These are phyloP conservation scores for Pseudisothecium myosuroides DNA, from an alignment of 225 moss, liverwort and hornwort genomes.

Conservation along the genomic window DNA sequence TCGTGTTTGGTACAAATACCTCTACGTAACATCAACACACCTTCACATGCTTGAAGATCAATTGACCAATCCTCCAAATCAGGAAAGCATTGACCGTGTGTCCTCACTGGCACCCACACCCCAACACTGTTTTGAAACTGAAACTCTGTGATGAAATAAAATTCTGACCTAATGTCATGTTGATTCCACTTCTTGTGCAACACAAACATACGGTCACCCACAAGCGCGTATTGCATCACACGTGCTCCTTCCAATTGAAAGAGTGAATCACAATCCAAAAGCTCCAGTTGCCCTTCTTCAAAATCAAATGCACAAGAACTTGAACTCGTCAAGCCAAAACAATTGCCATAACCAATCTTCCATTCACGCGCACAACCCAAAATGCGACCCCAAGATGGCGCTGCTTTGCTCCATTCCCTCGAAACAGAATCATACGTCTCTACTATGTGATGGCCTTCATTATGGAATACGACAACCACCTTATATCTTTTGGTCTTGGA, in stretches of 20 bases:
- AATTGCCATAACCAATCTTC: background rate
- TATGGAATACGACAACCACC: background rate
- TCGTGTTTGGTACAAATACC: background rate
- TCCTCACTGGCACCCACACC: background rate
- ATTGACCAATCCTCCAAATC: accelerated
- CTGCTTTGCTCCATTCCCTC: background rate
- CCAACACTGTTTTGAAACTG: background rate
- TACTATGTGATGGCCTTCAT: no score
- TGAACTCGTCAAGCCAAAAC: background rate
- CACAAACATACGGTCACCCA: background rate
- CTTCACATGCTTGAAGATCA: background rate
- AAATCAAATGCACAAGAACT: background rate
- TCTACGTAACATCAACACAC: background rate
- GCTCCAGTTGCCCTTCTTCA: background rate
- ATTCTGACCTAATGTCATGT: no score
- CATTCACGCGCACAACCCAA: background rate
- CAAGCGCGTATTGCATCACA: background rate
- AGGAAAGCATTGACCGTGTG: background rate
- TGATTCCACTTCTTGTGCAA: background rate
- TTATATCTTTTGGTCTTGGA: background rate
- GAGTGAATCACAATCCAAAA: no score
- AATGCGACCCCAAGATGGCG: background rate
- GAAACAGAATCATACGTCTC: background rate
- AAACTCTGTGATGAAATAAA: background rate
- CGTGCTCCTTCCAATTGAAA: background rate